Conservation (phyloP, 2,329 filamentous ascomycete species). For the Sphaerulina vaccinii region DNA sequence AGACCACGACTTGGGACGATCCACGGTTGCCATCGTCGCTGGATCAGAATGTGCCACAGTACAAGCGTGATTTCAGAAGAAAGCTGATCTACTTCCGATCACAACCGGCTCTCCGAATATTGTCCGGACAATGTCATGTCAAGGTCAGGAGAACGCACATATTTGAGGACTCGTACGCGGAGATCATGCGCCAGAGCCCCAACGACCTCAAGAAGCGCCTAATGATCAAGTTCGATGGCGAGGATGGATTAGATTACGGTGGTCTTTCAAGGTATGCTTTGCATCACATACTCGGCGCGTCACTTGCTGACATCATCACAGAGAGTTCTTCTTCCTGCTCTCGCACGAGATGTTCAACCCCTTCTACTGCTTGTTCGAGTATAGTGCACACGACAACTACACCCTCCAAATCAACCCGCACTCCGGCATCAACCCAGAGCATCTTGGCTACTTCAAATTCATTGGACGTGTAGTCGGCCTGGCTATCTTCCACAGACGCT, state of each 20-base stretch:
- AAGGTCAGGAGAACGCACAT: constrained; percentile 96
- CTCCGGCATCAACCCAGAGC: constrained; percentile 97
- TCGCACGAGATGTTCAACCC: constrained; percentile 99
- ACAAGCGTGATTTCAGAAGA: constrained; percentile 97
- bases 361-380: constrained; percentile 99
- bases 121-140: constrained; percentile 95
- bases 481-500: constrained; percentile 96
- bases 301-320: constrained; percentile 39
- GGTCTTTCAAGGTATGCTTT: constrained; percentile 72
- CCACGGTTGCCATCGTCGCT: constrained; percentile 90
- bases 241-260: constrained; percentile 96
- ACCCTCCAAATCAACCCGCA: constrained; percentile 99
- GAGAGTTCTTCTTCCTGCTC: constrained; percentile 98
- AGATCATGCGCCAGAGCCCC: constrained; percentile 94
- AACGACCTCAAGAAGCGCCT: constrained; percentile 95
- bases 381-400: constrained; percentile 99
- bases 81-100: constrained; percentile 99
- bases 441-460: constrained; percentile 99
- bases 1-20: constrained; percentile 99
- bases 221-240: constrained; percentile 99
- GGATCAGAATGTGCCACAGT: constrained; percentile 97
- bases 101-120: constrained; percentile 90
- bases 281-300: background rate
- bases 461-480: constrained; percentile 95
- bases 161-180: constrained; percentile 97